These are phyloP conservation scores for Plenodomus tracheiphilus DNA, from an alignment of 2,329 filamentous ascomycete species.

Conservation along the genomic window DNA sequence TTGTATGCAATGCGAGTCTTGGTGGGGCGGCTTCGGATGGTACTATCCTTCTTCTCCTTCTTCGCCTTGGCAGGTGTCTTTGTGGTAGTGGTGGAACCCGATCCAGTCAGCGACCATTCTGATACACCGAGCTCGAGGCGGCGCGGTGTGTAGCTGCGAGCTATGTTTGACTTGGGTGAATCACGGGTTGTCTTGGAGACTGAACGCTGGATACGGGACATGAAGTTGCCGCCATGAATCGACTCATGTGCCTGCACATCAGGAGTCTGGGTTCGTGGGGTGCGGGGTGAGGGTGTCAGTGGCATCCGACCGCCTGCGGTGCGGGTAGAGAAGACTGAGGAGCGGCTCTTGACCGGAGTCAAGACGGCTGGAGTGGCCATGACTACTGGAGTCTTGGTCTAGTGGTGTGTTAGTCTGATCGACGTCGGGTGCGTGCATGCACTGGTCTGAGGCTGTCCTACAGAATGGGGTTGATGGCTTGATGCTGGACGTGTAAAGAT, in stretches of 20 bases:
- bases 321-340: slow-evolving; percentile 86
- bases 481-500: slow-evolving; percentile 37
- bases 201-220: slow-evolving; percentile 75
- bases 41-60: slow-evolving; percentile 41
- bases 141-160: slow-evolving; percentile 70
- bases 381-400: slow-evolving; percentile 39
- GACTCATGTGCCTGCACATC: slow-evolving; percentile 65
- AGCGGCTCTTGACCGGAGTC: slow-evolving; percentile 93
- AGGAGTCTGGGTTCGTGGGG: slow-evolving; percentile 53
- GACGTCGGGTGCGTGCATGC: slow-evolving; percentile 2
- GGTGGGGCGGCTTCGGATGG: slow-evolving; percentile 37
- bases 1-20: slow-evolving; percentile 58
- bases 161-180: slow-evolving; percentile 97
- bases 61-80: slow-evolving; percentile 51
- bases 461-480: slow-evolving; percentile 32
- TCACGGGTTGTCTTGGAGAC: slow-evolving; percentile 70
- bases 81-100: slow-evolving; percentile 55
- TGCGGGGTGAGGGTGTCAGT: slow-evolving; percentile 84
- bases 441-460: slow-evolving; percentile 17
- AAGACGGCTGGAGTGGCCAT: slow-evolving; percentile 87
- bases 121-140: slow-evolving; percentile 90
- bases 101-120: slow-evolving; percentile 88
- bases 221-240: slow-evolving; percentile 72
- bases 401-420: slow-evolving; percentile 24
- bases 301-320: slow-evolving; percentile 95